A percentile compares a stretch with the other conserved stretches of the same genome.
Conservation (phyloP, 495 filamentous ascomycete species). For the Xylaria palmicola region DNA sequence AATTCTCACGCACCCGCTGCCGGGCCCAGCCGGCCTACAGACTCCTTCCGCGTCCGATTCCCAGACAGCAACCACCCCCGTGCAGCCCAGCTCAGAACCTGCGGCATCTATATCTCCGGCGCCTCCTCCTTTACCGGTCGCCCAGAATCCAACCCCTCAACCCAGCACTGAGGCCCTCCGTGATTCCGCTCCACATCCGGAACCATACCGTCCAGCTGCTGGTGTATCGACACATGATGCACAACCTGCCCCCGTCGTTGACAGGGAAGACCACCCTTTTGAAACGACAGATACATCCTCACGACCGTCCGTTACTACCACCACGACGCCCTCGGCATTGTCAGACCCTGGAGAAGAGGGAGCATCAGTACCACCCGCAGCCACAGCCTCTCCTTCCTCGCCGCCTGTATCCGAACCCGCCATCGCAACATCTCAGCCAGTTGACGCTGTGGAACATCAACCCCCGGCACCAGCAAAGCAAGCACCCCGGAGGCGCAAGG, state of each 20-base stretch:
- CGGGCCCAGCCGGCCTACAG: not conserved
- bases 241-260: not conserved
- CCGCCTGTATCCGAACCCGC: conserved; percentile 19
- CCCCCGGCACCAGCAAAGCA: conserved; percentile 24
- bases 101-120: not conserved
- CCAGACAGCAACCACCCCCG: not conserved
- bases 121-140: not conserved
- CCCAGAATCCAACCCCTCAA: not conserved
- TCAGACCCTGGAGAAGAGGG: conserved; percentile 9
- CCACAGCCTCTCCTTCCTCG: conserved; percentile 23
- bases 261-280: not conserved
- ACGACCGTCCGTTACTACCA: not conserved
- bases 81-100: not conserved
- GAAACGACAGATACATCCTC: not conserved
- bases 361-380: conserved; percentile 12
- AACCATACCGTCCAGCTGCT: not conserved
- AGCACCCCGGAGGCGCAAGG: conserved; percentile 22
- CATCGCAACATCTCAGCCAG: conserved; percentile 13
- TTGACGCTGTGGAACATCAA: conserved; percentile 12
- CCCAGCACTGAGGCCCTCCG: conserved; percentile 1
- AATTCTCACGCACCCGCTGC: not conserved
- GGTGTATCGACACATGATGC: not conserved
- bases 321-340: conserved; percentile 8
- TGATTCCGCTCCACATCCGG: not conserved
- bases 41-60: not conserved